phyloP scores from a whole-genome alignment of 257 asterid genomes.

The Solanum piurae region DNA sequence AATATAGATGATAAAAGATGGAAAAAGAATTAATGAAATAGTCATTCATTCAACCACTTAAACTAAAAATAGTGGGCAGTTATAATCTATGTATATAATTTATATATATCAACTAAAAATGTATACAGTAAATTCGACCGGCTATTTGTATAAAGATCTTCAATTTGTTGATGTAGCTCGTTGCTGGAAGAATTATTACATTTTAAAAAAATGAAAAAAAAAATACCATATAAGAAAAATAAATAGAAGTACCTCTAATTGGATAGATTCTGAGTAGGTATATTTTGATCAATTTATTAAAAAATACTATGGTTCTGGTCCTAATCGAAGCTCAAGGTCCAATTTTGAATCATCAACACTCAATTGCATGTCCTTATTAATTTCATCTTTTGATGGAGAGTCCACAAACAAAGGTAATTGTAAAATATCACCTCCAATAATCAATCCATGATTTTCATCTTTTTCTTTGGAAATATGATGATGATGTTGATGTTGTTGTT shows the following conservation, averaged over 20 bases:
- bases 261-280: not conserved
- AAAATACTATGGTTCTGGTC: not conserved
- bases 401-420: constrained; percentile 14
- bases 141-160: not conserved
- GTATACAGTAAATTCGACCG: not conserved
- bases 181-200: not conserved
- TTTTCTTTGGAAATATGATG: not conserved
- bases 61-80: not conserved
- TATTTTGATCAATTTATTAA: not conserved
- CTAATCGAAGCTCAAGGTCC: constrained; percentile 30
- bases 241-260: not conserved
- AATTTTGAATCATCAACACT: not conserved
- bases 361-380: not conserved
- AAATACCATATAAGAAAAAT: not conserved
- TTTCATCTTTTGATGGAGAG: constrained; percentile 6
- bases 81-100: not conserved
- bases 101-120: not conserved
- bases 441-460: not conserved
- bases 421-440: not conserved
- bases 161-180: not conserved
- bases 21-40: not conserved
- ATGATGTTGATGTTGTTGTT: not conserved
- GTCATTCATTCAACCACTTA: not conserved
- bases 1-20: not conserved
- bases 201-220: not conserved